Evolutionary conservation across 148 eudicot genomes (phyloP), one percentile per base, ranked within the genome.

Genomic region (Tetragonia tetragonoides): DNA sequence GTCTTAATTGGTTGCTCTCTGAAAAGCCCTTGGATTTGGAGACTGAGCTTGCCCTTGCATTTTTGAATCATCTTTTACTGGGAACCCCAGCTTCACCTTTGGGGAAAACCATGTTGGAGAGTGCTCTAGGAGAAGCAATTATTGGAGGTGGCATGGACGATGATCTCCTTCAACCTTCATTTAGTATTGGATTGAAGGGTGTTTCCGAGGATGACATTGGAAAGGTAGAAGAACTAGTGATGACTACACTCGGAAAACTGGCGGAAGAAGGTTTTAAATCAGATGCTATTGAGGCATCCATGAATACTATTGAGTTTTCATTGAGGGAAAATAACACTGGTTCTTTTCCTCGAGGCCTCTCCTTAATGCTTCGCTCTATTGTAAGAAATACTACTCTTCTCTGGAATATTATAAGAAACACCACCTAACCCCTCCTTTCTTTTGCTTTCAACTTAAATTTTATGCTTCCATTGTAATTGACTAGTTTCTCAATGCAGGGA

Each of bases 61-160:
- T 95, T 84, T 76, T 95, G 81, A 89, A 93, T 84, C 99, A 95
- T 85, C 91, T 95, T 83, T 73, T 95, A 84, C 68, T 93, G 88
- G 99, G 97, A 75, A 93, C 99, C 75, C 99, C 99, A 69, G 99
- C 99, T 67, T 90, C 99, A 78, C 99, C 99, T 68, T 90, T 95
- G 79, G 89, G 99, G 85, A 95, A 95, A 88, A 88, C 84, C 60
- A 85, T 95, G 76, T 83, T 95, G 75, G 99, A 95, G 84, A 93
- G 99, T 87, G 87, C 97, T 75, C 82, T 93, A n/a, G 99, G 99
- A 79, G 99, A 91, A 74, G 99, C 99, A 57, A 93, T 93, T 68
- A 85, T 95, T 85, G 99, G 99, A 34, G 97, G 97, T 68, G 99
- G 99, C 63, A 68, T 93, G 72, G 99, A 95, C 68, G 92, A 85